Evolutionary conservation across 306 rosid species (phyloP).

Genomic region (Prunus mume): DNA sequence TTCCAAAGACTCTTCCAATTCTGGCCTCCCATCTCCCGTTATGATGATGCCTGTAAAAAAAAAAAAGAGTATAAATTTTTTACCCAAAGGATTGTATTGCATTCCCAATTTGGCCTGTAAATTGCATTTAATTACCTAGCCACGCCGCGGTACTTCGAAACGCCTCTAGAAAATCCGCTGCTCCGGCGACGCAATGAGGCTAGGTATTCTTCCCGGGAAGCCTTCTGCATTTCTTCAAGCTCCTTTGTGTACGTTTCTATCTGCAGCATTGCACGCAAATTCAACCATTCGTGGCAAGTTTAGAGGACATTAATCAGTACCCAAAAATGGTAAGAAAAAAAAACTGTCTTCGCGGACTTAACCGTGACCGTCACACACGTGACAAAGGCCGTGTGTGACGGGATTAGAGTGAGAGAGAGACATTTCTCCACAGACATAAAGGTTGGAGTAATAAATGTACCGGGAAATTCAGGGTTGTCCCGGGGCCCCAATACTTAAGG

Average conservation of each 20-base stretch:
- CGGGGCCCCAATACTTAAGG: constrained; percentile 87
- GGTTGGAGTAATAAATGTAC: constrained; percentile 31
- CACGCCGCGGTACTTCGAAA: constrained; percentile 91
- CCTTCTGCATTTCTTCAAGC: constrained; percentile 67
- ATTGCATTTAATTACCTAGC: constrained; percentile 50
- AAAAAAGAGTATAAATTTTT: background rate
- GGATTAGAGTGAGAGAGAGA: background rate
- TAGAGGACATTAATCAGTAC: background rate
- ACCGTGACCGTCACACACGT: accelerated
- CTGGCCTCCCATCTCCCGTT: constrained; percentile 99
- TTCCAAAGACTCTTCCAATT: constrained; percentile 85
- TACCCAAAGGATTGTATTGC: too few relatives aligned
- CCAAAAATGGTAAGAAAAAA: too few relatives aligned
- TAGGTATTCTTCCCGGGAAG: constrained; percentile 67
- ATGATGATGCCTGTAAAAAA: constrained; percentile 67
- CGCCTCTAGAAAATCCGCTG: constrained; percentile 92
- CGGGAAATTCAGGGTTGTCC: constrained; percentile 72
- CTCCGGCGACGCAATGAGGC: constrained; percentile 76
- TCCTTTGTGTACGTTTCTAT: constrained; percentile 61
- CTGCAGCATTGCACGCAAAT: constrained; percentile 26
- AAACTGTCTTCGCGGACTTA: accelerated
- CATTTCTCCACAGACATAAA: background rate
- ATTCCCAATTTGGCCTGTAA: background rate
- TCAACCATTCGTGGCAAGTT: background rate
- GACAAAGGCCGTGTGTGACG: background rate